phyloP scores from a whole-genome alignment of 129 eudicot genomes.

The Erigeron canadensis region DNA sequence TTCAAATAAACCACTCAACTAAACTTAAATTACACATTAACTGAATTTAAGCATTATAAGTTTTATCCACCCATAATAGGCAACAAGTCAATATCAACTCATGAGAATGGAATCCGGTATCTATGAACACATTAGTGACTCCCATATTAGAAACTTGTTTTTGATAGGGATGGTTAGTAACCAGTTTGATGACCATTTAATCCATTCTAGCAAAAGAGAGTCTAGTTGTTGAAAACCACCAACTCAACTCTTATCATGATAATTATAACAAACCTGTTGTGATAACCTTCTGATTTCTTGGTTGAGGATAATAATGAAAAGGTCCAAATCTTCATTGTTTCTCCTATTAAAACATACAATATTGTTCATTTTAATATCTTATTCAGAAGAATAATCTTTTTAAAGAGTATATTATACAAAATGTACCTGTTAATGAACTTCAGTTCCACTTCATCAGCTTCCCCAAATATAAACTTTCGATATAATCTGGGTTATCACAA shows the following conservation, averaged over 20 bases:
- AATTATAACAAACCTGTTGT: conserved; percentile 60
- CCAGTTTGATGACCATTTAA: too few species aligned
- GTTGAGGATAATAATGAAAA: conserved; percentile 71
- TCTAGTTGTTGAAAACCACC: neutral
- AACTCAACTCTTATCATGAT: neutral
- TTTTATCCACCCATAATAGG: too few species aligned
- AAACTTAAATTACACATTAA: too few species aligned
- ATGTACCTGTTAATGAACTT: conserved; percentile 88
- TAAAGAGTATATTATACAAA: conserved; percentile 1
- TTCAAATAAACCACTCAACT: too few species aligned
- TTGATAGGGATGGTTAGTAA: too few species aligned
- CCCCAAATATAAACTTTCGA: conserved; percentile 86
- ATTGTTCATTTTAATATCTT: conserved; percentile 4
- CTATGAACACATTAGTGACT: neutral
- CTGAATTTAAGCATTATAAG: too few species aligned
- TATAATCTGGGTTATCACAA: conserved; percentile 45
- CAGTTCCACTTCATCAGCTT: conserved; percentile 93
- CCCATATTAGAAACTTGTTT: too few species aligned
- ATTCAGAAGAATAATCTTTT: conserved; percentile 7
- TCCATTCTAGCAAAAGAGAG: too few species aligned
- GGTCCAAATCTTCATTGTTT: conserved; percentile 81
- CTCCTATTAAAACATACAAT: conserved; percentile 52
- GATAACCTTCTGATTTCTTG: conserved; percentile 91
- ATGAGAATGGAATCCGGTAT: neutral
- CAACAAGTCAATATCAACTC: neutral